phyloP scores from a whole-genome alignment of 164 flowering plant species.

The Houttuynia cordata region DNA sequence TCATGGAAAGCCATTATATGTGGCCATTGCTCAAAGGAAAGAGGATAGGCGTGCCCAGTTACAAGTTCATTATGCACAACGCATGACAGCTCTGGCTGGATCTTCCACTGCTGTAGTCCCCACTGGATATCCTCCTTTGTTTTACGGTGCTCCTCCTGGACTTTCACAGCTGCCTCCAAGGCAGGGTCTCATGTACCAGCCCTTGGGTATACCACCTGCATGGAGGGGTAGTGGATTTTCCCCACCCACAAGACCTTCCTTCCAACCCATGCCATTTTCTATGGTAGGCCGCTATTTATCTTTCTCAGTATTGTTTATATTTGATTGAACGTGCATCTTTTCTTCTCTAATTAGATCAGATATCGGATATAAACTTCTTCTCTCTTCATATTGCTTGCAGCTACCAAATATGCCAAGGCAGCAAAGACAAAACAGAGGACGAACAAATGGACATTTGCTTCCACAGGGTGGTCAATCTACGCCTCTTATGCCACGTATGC shows the following conservation, averaged over 20 bases:
- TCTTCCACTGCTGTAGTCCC: slow-evolving; percentile 43
- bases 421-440: slow-evolving; percentile 47
- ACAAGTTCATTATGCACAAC: slow-evolving; percentile 49
- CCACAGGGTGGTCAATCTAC: slow-evolving; percentile 27
- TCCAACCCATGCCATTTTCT: slow-evolving; percentile 35
- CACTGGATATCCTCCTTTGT: slow-evolving; percentile 53
- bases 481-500: slow-evolving; percentile 20
- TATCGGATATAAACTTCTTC: background rate
- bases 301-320: background rate
- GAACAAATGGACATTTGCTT: slow-evolving; percentile 40
- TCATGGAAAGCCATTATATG: slow-evolving; percentile 64
- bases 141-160: slow-evolving; percentile 44
- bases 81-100: slow-evolving; percentile 38
- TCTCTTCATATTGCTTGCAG: slow-evolving; percentile 19
- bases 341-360: too few species aligned
- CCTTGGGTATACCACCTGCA: slow-evolving; percentile 54
- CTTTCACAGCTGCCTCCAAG: slow-evolving; percentile 40
- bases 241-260: slow-evolving; percentile 36
- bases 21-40: slow-evolving; percentile 77
- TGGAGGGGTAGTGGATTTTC: slow-evolving; percentile 57
- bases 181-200: slow-evolving; percentile 63
- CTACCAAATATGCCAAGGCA: slow-evolving; percentile 38
- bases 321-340: too few species aligned
- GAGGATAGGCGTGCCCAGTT: slow-evolving; percentile 74
- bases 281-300: slow-evolving; percentile 16